Percentiles rank a stretch among this genome's conserved stretches.
Evolutionary conservation across 176 grass and related monocot genomes (phyloP).

Genomic region (Carex littledalei): DNA sequence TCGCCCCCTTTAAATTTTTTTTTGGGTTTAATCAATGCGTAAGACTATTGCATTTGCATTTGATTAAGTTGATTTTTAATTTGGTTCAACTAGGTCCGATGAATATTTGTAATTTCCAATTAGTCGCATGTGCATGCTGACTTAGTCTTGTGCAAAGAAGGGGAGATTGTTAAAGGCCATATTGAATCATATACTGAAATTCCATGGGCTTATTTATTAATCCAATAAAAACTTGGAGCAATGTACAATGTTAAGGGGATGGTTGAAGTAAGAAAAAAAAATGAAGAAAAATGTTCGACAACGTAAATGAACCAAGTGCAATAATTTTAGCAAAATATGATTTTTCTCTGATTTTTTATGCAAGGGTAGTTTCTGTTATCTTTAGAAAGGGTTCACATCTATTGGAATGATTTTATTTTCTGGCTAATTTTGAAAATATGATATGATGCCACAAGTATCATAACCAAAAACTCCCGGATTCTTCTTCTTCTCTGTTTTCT

Average conservation of each 20-base stretch:
- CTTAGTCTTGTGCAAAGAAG: background rate
- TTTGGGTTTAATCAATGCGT: background rate
- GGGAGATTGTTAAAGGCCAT: background rate
- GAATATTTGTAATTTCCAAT: background rate
- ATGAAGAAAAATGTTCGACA: background rate
- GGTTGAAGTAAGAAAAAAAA: background rate
- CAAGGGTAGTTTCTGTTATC: background rate
- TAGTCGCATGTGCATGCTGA: background rate
- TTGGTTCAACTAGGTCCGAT: background rate
- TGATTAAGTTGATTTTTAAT: background rate
- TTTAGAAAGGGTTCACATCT: background rate
- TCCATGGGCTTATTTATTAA: background rate
- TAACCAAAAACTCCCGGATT: no score
- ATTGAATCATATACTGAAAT: background rate
- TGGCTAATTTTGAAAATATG: no score
- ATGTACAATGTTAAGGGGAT: background rate
- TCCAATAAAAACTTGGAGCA: background rate
- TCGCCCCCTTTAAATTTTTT: no score
- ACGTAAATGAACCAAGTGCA: background rate
- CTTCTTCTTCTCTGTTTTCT: background rate
- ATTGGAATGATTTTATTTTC: background rate
- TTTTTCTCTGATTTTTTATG: background rate
- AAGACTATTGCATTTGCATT: background rate
- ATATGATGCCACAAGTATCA: no score
- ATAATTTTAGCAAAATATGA: background rate